Percentiles rank a stretch among this genome's conserved stretches.
These are phyloP conservation scores for Suillus occidentalis DNA, from an alignment of 768 basidiomycete genomes.

Conservation along the genomic window DNA sequence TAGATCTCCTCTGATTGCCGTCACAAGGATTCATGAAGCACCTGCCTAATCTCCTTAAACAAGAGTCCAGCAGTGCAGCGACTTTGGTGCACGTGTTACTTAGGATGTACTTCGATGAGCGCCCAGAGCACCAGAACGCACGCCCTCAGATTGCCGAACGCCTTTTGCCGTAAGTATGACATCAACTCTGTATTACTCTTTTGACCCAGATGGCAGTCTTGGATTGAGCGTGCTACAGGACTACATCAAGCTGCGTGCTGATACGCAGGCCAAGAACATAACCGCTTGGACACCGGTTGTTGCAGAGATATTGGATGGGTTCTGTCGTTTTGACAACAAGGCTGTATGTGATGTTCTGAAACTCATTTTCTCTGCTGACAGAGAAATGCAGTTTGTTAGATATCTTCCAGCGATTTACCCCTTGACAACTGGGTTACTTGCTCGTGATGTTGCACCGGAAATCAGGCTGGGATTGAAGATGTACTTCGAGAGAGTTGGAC, in stretches of 20 bases:
- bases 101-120: slow-evolving; percentile 90
- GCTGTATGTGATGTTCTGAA: slow-evolving; percentile 59
- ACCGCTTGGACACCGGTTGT: slow-evolving; percentile 98
- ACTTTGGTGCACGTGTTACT: slow-evolving; percentile 90
- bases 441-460: slow-evolving; percentile 80
- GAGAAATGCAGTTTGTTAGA: slow-evolving; percentile 64
- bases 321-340: slow-evolving; percentile 86
- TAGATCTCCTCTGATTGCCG: neutral
- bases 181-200: neutral
- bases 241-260: slow-evolving; percentile 84
- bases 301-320: slow-evolving; percentile 90
- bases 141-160: slow-evolving; percentile 78
- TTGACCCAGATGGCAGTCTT: slow-evolving; percentile 50
- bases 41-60: slow-evolving; percentile 93
- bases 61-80: slow-evolving; percentile 96
- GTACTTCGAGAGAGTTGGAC: slow-evolving; percentile 81
- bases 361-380: slow-evolving; percentile 8
- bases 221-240: slow-evolving; percentile 86
- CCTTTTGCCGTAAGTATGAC: slow-evolving; percentile 60
- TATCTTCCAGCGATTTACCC: slow-evolving; percentile 93
- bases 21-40: slow-evolving; percentile 97
- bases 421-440: slow-evolving; percentile 79
- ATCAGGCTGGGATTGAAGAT: slow-evolving; percentile 76
- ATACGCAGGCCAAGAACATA: slow-evolving; percentile 94
- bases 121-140: slow-evolving; percentile 84